These are phyloP conservation scores for Chaetoceros tenuissimus DNA, from an alignment of 108 stramenopile species.

Conservation along the genomic window DNA sequence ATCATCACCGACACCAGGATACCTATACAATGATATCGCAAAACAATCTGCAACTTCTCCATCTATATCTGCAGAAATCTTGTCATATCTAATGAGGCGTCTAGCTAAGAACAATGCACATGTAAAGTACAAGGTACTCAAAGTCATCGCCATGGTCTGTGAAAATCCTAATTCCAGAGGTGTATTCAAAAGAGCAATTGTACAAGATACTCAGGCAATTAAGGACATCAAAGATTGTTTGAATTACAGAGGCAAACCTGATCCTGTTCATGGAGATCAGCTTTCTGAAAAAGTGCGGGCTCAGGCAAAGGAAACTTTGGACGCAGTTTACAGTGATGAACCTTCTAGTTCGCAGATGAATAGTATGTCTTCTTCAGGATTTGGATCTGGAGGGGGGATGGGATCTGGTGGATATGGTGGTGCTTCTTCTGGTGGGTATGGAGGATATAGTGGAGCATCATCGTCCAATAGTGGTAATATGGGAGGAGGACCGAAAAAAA, in stretches of 20 bases:
- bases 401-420: conserved; percentile 15
- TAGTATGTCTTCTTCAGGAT: conserved; percentile 7
- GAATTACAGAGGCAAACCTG: conserved; percentile 81
- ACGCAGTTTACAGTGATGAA: conserved; percentile 83
- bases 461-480: conserved; percentile 1
- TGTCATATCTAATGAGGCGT: conserved; percentile 57
- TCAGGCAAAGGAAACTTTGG: conserved; percentile 93
- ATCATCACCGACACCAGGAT: conserved; percentile 93
- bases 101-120: conserved; percentile 83
- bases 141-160: conserved; percentile 64
- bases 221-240: conserved; percentile 81
- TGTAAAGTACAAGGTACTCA: conserved; percentile 86
- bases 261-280: conserved; percentile 93
- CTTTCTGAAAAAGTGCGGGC: conserved; percentile 79
- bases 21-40: conserved; percentile 95
- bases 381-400: conserved; percentile 18
- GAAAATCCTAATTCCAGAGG: conserved; percentile 41
- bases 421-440: conserved; percentile 14
- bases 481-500: conserved; percentile 27
- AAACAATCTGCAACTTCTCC: conserved; percentile 77
- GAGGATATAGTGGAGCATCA: conserved; percentile 11
- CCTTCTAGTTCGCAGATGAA: conserved; percentile 7
- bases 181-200: conserved; percentile 85
- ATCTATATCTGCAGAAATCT: conserved; percentile 64
- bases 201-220: conserved; percentile 61